Base-by-base conservation (phyloP, 306 rosid species). In the Mucuna pruriens region DNA sequence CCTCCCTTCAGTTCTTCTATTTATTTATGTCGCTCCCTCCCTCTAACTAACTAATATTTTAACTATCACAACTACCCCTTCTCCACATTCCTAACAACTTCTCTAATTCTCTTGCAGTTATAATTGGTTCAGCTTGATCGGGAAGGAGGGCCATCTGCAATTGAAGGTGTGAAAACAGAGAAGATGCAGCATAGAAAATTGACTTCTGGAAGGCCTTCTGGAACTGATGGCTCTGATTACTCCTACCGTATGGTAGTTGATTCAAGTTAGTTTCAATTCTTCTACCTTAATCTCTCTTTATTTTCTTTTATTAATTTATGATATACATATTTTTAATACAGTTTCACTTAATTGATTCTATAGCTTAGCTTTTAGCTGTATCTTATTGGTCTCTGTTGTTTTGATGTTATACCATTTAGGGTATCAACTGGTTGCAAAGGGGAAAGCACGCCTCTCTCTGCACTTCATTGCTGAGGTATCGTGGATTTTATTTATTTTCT, bases 191-290 rank as follows among this genome's bases (percentile, higher is more conserved):
- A 67, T 10, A 67, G 73, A 67, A 67, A 67, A 4, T 67, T 17
- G 17, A 11, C 73, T 19, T 40, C 44, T 13, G 75, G 75, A 69
- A 70, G 97, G 87, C 94, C 97, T 57, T 86, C 89, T 36, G 98
- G 98, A 80, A 92, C 98, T 5, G 97, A 94, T 69, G 98, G 97
- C 75, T 91, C 92, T 1, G 98, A 92, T 86, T 92, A 80, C 74
- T 87, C 91, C 52, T 90, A 80, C 85, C 97, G 97, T 48, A 92
- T 94, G 97, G 97, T 95, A 1, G 97, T 95, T 76, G 97, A 89
- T 82, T 92, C 98, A 81, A 90, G 98, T 92, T 86, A 88, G 95
- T 58, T 78, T 34, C 80, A 45, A 9, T 72, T n/a, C 75, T 19
- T 39, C 52, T 75, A 16, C 23, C 46, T 34, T 44, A 13, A 7